phyloP scores from a whole-genome alignment of 2,329 filamentous ascomycete species.

The Hypoxylon sp. region DNA sequence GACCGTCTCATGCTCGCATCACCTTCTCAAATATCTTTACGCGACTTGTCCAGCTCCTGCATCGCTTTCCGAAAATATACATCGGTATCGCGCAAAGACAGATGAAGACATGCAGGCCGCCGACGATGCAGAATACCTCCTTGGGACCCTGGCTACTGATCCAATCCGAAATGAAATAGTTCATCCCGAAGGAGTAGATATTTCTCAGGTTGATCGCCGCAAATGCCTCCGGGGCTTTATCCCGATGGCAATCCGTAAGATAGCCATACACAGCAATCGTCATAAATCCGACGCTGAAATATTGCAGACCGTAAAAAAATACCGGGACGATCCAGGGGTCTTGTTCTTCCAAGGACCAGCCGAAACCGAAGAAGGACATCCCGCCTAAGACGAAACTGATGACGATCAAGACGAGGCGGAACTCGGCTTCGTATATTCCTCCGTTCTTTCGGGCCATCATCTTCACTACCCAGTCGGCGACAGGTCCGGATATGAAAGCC shows the following conservation, averaged over 20 bases:
- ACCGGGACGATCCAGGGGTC: constrained; percentile 45
- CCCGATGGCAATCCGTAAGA: constrained; percentile 51
- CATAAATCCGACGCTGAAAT: constrained; percentile 45
- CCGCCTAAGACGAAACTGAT: constrained; percentile 51
- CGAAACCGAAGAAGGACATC: constrained; percentile 54
- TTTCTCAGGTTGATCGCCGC: constrained; percentile 46
- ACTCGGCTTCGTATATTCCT: constrained; percentile 66
- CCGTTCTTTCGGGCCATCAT: constrained; percentile 66
- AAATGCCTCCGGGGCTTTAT: constrained; percentile 50
- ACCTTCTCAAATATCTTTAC: constrained; percentile 47
- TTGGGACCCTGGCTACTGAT: constrained; percentile 49
- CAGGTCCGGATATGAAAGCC: constrained; percentile 68
- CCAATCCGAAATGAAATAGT: constrained; percentile 53
- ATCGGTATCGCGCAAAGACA: constrained; percentile 51
- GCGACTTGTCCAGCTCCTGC: constrained; percentile 49
- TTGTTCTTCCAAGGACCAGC: constrained; percentile 42
- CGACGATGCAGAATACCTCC: constrained; percentile 51
- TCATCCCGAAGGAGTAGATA: constrained; percentile 52
- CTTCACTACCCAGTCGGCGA: constrained; percentile 66
- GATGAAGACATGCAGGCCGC: constrained; percentile 52
- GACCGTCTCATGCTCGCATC: constrained; percentile 34
- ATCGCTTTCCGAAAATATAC: constrained; percentile 52
- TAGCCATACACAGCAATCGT: constrained; percentile 52
- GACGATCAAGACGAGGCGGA: constrained; percentile 52
- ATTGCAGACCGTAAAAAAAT: constrained; percentile 45